A percentile compares a stretch with the other conserved stretches of the same genome.
Evolutionary conservation across 306 rosid genomes (phyloP).

Genomic region (Cicer judaicum): DNA sequence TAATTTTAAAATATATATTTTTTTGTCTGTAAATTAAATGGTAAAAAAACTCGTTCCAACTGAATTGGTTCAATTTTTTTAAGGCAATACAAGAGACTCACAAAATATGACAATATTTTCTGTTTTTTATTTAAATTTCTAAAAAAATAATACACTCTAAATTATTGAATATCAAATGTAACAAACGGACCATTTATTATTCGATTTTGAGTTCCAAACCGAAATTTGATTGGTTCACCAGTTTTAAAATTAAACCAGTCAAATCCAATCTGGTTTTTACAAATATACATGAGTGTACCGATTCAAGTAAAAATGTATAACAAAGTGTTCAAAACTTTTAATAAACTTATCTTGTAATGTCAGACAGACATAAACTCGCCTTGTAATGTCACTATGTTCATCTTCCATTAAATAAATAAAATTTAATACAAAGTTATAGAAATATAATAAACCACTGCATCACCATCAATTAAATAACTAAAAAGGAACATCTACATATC

Average conservation of each 20-base stretch:
- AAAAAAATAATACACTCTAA: too few species aligned
- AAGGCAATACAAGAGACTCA: too few species aligned
- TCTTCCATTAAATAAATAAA: constrained; percentile 41
- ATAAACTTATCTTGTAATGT: background rate
- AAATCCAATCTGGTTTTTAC: background rate
- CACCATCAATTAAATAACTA: constrained; percentile 50
- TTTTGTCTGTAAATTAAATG: too few species aligned
- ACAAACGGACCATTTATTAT: background rate
- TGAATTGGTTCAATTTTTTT: background rate
- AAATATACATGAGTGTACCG: background rate
- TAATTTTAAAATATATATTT: background rate
- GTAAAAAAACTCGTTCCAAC: background rate
- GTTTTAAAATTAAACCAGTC: background rate
- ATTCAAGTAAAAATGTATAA: background rate
- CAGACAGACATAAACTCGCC: background rate
- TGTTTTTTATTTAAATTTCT: too few species aligned
- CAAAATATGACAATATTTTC: too few species aligned
- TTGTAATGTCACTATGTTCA: constrained; percentile 4
- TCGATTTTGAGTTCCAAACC: background rate
- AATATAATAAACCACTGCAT: constrained; percentile 51
- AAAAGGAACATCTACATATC: constrained; percentile 54
- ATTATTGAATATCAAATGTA: too few species aligned
- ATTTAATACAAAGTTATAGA: constrained; percentile 45
- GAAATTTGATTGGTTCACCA: background rate
- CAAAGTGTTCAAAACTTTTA: background rate